Evolutionary conservation across 2,329 filamentous ascomycete genomes (phyloP), one percentile per base, ranked within the genome.

Genomic region (Aspergillus hiratsukae): DNA sequence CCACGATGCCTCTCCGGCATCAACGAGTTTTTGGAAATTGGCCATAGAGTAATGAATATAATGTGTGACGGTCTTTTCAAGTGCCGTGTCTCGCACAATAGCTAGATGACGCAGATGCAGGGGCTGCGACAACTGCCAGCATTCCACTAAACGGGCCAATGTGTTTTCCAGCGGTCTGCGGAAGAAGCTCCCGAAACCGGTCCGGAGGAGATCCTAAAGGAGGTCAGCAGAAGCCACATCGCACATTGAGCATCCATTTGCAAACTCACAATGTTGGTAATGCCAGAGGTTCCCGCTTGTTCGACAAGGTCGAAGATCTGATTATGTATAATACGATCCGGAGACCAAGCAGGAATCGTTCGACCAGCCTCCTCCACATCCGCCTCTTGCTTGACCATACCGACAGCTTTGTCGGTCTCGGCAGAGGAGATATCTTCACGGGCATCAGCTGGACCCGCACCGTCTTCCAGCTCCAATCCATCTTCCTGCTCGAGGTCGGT

Each of bases 101-200:
- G 80, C 76, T 17, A 85, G 69, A 63, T 85, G 82, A 19, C 80
- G 78, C 23, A 86, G 72, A 65, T 84, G 78, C 3, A 73, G 69
- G 25, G 84, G 83, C 61, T 87, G 84, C n/a, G 80, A 81, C 17
- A 79, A 64, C 53, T 83, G 78, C 79, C 83, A 85, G 54, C 77
- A 73, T 55, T 84, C 79, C 1, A 81, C 81, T 40, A 87, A 62
- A 27, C 82, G 78, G 50, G 69, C 70, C 23, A 86, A 65, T 21
- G 78, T 70, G 29, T 78, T 76, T 63, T 87, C 84, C 29, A 84
- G 64, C 0, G 83, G 80, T 51, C 82, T 75, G 53, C 76, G 77
- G 69, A 80, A 85, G 61, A 82, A 80, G 9, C 70, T 68, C 9
- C 84, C 83, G 51, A 81, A 74, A 7, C 75, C 65, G 61, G 65